Evolutionary conservation across 225 moss, liverwort and hornwort species (phyloP).

Genomic region (Straminergon stramineum): DNA sequence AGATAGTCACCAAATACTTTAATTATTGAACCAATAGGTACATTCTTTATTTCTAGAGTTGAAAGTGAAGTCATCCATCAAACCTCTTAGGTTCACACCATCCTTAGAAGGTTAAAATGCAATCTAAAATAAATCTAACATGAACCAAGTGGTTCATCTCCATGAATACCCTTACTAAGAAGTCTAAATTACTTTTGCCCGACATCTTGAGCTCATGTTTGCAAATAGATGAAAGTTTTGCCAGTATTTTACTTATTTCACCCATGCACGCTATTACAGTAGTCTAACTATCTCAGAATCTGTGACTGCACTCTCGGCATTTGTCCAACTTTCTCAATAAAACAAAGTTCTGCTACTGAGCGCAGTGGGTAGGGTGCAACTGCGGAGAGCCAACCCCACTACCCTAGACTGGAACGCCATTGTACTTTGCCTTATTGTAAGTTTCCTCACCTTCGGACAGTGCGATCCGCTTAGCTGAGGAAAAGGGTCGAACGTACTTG

Average conservation of each 20-base stretch:
- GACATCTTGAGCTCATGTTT: neutral
- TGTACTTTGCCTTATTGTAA: neutral
- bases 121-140: neutral
- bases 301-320: neutral
- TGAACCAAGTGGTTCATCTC: neutral
- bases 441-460: too few species aligned
- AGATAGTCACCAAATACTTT: neutral
- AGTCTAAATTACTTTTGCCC: neutral
- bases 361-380: neutral
- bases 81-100: neutral
- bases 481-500: neutral
- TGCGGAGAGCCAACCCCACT: neutral
- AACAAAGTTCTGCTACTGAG: neutral
- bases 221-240: neutral
- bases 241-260: neutral
- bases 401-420: neutral
- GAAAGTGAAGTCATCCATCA: neutral
- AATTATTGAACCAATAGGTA: neutral
- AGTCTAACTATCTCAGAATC: neutral
- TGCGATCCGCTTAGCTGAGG: neutral
- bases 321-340: neutral
- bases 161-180: neutral
- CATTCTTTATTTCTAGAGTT: neutral
- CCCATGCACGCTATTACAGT: too few species aligned
- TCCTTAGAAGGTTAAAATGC: neutral